phyloP scores from a whole-genome alignment of 495 filamentous ascomycete genomes.

The Evansstolkia leycettana region DNA sequence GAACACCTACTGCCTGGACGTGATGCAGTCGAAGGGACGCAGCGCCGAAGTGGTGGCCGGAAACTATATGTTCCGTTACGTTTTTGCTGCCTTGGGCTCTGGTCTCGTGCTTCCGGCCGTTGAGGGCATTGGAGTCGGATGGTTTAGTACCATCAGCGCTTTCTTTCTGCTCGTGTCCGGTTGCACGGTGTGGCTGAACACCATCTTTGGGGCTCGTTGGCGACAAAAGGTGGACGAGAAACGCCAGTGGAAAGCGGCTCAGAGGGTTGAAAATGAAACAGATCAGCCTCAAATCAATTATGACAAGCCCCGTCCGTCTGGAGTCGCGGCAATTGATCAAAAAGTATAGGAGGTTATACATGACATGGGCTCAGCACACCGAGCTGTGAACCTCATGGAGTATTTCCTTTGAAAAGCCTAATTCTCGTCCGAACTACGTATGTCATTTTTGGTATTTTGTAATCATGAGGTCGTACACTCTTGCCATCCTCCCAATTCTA shows the following conservation, averaged over 20 bases:
- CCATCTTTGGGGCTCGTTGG: slow-evolving; percentile 40
- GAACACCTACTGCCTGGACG: slow-evolving; percentile 67
- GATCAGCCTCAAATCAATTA: not conserved
- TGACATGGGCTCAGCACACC: too few species aligned
- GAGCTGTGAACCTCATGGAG: too few species aligned
- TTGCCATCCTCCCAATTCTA: too few species aligned
- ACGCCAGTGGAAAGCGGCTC: slow-evolving; percentile 2
- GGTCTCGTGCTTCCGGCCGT: slow-evolving; percentile 56
- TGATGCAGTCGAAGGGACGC: slow-evolving; percentile 46
- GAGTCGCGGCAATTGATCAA: not conserved
- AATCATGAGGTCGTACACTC: too few species aligned
- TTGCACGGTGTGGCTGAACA: slow-evolving; percentile 26
- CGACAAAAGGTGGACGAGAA: slow-evolving; percentile 34
- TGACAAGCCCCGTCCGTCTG: not conserved
- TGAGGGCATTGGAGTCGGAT: slow-evolving; percentile 16
- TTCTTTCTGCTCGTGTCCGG: slow-evolving; percentile 36
- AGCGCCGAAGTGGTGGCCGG: slow-evolving; percentile 60
- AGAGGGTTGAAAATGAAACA: not conserved
- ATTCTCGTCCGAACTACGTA: too few species aligned
- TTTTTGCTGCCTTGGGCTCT: slow-evolving; percentile 52
- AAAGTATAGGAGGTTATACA: not conserved
- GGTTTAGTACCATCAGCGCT: slow-evolving; percentile 43
- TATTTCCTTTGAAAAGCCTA: too few species aligned
- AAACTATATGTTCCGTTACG: slow-evolving; percentile 60
- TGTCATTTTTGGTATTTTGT: too few species aligned